Evolutionary conservation across 2,329 filamentous ascomycete genomes (phyloP).

Genomic region (Basipetospora chlamydospora): DNA sequence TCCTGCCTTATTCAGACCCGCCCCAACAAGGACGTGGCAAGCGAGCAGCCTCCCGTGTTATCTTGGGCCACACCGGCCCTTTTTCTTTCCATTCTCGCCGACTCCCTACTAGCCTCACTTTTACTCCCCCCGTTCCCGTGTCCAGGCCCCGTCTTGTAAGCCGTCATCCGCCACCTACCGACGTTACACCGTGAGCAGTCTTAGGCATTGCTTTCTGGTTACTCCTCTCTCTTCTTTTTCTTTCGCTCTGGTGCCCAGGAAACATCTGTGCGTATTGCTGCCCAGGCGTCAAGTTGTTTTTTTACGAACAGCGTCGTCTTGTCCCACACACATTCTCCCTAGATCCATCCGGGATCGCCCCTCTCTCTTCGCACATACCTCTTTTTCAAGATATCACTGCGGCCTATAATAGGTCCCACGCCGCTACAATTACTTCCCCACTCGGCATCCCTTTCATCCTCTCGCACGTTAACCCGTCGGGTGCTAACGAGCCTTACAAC

Average conservation of each 20-base stretch:
- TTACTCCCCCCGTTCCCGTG: too few relatives aligned
- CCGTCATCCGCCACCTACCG: not conserved
- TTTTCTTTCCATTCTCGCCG: not conserved
- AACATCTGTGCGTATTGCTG: too few relatives aligned
- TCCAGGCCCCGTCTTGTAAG: not conserved
- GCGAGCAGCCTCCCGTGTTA: too few relatives aligned
- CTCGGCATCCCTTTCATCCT: conserved; percentile 36
- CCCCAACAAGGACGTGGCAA: too few relatives aligned
- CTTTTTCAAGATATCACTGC: not conserved
- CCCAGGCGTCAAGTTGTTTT: too few relatives aligned
- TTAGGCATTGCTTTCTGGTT: too few relatives aligned
- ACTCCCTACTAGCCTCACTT: too few relatives aligned
- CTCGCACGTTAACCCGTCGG: conserved; percentile 26
- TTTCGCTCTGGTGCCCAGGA: not conserved
- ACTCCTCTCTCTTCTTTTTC: not conserved
- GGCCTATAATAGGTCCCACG: conserved; percentile 16
- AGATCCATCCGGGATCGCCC: not conserved
- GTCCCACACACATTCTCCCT: not conserved
- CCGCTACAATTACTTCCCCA: conserved; percentile 35
- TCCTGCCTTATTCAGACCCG: too few relatives aligned
- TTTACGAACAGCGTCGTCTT: too few relatives aligned
- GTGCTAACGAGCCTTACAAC: conserved; percentile 21
- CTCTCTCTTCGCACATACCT: conserved; percentile 1
- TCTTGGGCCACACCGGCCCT: not conserved
- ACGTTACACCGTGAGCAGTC: not conserved